Conservation (phyloP, 495 filamentous ascomycete genomes). For the Trichoderma gamsii region DNA sequence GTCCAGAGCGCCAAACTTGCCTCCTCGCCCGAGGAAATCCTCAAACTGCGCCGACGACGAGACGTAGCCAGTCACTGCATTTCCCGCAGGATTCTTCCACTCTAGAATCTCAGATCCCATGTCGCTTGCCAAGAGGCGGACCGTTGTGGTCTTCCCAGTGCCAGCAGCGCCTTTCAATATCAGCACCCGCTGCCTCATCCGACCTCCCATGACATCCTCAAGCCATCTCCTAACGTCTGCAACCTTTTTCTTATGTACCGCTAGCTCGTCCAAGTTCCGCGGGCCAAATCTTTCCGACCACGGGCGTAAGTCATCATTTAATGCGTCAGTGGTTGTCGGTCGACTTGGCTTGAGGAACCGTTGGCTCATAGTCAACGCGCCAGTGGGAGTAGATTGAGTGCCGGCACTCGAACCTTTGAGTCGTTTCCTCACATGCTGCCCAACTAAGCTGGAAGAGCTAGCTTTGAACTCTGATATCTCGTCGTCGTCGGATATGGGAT, state of each 20-base stretch:
- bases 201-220: conserved; percentile 60
- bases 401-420: conserved; percentile 22
- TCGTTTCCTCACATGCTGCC: conserved; percentile 41
- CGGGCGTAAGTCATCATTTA: conserved; percentile 49
- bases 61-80: conserved; percentile 49
- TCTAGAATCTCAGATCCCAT: conserved; percentile 72
- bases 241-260: conserved; percentile 90
- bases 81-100: conserved; percentile 77
- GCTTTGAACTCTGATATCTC: conserved; percentile 38
- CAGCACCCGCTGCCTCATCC: conserved; percentile 61
- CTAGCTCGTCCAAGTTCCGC: conserved; percentile 67
- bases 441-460: conserved; percentile 36
- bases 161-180: conserved; percentile 89
- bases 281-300: conserved; percentile 87
- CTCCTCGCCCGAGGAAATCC: conserved; percentile 75
- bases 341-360: conserved; percentile 35
- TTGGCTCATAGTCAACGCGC: conserved; percentile 24
- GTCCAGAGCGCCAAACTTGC: conserved; percentile 68
- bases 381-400: conserved; percentile 19
- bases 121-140: conserved; percentile 65
- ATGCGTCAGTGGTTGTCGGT: conserved; percentile 17
- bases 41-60: conserved; percentile 75
- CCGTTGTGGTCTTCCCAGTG: conserved; percentile 83
- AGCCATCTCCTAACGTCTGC: conserved; percentile 79
- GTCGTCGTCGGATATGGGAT: conserved; percentile 47